phyloP scores from a whole-genome alignment of 306 rosid genomes.

The Neltuma alba region DNA sequence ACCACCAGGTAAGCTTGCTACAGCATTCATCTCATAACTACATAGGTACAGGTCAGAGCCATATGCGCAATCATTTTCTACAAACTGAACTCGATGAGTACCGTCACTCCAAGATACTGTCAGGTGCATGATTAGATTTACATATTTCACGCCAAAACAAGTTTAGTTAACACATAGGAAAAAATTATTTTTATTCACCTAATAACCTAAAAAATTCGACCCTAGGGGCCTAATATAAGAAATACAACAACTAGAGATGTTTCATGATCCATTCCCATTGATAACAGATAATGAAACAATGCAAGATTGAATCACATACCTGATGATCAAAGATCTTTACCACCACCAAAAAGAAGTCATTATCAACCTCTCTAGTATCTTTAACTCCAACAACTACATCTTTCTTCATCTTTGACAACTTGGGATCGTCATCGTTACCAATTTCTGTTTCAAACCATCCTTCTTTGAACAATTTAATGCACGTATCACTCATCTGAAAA shows the following conservation, averaged over 20 bases:
- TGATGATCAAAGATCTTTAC: slow-evolving; percentile 90
- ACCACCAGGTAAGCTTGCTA: neutral
- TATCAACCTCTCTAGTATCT: slow-evolving; percentile 86
- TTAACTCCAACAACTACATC: slow-evolving; percentile 95
- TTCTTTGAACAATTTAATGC: slow-evolving; percentile 79
- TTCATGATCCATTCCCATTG: slow-evolving; percentile 14
- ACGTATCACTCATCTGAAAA: slow-evolving; percentile 95
- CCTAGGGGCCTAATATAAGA: neutral
- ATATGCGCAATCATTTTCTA: neutral
- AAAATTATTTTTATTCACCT: neutral
- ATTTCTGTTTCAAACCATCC: slow-evolving; percentile 81
- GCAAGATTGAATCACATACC: slow-evolving; percentile 46
- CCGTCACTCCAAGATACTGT: neutral
- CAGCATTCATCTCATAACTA: neutral
- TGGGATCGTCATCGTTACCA: slow-evolving; percentile 75
- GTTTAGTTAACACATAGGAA: neutral
- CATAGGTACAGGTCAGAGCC: neutral
- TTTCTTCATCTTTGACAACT: slow-evolving; percentile 85
- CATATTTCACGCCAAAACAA: slow-evolving; percentile 7
- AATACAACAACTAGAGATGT: neutral
- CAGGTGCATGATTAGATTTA: neutral
- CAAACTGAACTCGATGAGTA: neutral
- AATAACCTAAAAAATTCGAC: neutral
- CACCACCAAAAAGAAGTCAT: slow-evolving; percentile 96
- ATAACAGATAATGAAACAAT: neutral